These are phyloP conservation scores for Talaromyces sp. DNA, from an alignment of 2,329 filamentous ascomycete genomes.

Conservation along the genomic window DNA sequence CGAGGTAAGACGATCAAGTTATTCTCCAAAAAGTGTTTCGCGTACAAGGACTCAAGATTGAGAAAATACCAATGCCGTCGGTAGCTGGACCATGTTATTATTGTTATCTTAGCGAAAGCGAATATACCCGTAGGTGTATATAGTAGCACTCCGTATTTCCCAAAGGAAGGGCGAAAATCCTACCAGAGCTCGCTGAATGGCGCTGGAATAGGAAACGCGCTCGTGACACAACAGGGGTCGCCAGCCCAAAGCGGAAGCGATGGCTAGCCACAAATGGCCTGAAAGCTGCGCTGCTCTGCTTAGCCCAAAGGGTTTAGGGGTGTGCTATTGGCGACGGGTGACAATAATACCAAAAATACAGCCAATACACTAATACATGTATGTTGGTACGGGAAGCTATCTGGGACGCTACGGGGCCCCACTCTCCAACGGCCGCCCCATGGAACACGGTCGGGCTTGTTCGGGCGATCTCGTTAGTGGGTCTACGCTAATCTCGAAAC, in stretches of 20 bases:
- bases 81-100: not conserved
- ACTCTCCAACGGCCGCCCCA: not conserved
- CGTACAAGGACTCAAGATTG: not conserved
- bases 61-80: not conserved
- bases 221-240: not conserved
- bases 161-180: not conserved
- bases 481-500: not conserved
- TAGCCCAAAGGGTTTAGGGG: not conserved
- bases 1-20: not conserved
- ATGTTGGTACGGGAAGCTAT: not conserved
- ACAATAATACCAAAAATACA: not conserved
- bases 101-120: not conserved
- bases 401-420: not conserved
- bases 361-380: not conserved
- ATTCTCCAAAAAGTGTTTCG: not conserved
- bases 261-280: not conserved
- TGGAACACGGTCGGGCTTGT: not conserved
- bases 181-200: not conserved
- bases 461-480: not conserved
- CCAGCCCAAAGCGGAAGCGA: not conserved
- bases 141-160: not conserved
- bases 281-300: not conserved
- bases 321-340: not conserved
- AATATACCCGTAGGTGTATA: not conserved
- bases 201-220: not conserved